Evolutionary conservation across 169 alveolate genomes (phyloP).

Genomic region (Cryptosporidium meleagridis): DNA sequence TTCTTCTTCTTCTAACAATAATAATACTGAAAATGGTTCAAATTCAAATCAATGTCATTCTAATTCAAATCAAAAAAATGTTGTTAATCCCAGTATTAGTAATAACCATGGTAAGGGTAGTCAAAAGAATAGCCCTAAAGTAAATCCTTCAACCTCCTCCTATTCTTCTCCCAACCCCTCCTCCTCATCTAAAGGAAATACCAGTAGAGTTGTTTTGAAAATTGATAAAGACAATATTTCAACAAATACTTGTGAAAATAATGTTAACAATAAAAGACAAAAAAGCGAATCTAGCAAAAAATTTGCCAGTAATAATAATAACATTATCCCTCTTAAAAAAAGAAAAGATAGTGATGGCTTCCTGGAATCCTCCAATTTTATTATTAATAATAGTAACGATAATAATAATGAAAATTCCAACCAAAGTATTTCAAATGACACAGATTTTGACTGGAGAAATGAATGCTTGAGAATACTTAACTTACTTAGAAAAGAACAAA

Average conservation of each 20-base stretch:
- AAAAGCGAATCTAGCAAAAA: slow-evolving; percentile 5
- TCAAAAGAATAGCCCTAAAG: too few relatives aligned
- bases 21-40: not conserved
- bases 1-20: not conserved
- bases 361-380: not conserved
- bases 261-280: not conserved
- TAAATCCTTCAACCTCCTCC: not conserved
- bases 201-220: not conserved
- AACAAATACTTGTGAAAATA: not conserved
- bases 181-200: not conserved
- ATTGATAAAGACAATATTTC: slow-evolving; percentile 15
- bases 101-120: too few relatives aligned
- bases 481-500: slow-evolving; percentile 47
- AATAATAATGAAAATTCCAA: not conserved
- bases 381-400: not conserved
- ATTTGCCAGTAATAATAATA: not conserved
- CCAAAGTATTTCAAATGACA: not conserved
- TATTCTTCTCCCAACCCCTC: not conserved
- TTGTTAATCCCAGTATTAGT: not conserved
- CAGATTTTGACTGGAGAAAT: slow-evolving; percentile 32
- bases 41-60: not conserved
- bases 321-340: slow-evolving; percentile 10
- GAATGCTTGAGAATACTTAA: slow-evolving; percentile 63
- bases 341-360: slow-evolving; percentile 4
- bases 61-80: too few relatives aligned